These are phyloP conservation scores for Candida freyschussii DNA, from an alignment of 1,139 yeast species.

Conservation along the genomic window DNA sequence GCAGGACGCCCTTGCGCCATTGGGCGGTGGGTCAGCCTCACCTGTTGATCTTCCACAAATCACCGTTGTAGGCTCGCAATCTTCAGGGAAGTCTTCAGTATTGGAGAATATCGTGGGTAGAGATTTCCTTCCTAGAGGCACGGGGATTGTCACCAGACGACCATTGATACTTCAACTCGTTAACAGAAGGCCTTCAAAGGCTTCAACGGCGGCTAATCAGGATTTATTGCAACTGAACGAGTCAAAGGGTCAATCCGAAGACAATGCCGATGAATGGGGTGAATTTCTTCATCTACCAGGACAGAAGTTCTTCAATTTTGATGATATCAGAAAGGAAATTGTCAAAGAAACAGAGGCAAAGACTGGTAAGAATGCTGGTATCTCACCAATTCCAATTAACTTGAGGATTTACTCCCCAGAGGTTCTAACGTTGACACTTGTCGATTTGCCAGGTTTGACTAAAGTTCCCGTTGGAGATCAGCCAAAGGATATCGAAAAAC, in stretches of 20 bases:
- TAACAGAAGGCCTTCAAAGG: constrained; percentile 49
- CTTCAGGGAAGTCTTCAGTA: constrained; percentile 91
- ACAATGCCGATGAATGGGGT: constrained; percentile 95
- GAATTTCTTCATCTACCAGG: constrained; percentile 92
- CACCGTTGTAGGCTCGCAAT: constrained; percentile 94
- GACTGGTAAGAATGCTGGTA: constrained; percentile 90
- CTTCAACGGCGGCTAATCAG: constrained; percentile 23
- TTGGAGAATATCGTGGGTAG: constrained; percentile 92
- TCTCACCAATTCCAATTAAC: constrained; percentile 88
- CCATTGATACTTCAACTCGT: constrained; percentile 82
- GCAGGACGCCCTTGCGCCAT: constrained; percentile 90
- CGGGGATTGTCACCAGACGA: constrained; percentile 93
- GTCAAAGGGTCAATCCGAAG: constrained; percentile 43
- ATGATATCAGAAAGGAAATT: constrained; percentile 86
- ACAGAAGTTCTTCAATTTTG: constrained; percentile 82
- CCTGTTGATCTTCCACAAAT: constrained; percentile 94
- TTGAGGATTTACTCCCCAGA: constrained; percentile 93
- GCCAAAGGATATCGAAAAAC: constrained; percentile 94
- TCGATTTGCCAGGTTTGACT: constrained; percentile 95
- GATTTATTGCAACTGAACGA: constrained; percentile 36
- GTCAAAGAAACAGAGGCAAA: constrained; percentile 91
- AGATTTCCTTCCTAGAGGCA: constrained; percentile 92
- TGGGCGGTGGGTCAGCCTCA: constrained; percentile 80
- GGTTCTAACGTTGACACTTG: constrained; percentile 90
- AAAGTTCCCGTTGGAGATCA: constrained; percentile 99